Evolutionary conservation across 2,329 filamentous ascomycete genomes (phyloP), one percentile per base, ranked within the genome.

Genomic region (Fusarium nelsonii): DNA sequence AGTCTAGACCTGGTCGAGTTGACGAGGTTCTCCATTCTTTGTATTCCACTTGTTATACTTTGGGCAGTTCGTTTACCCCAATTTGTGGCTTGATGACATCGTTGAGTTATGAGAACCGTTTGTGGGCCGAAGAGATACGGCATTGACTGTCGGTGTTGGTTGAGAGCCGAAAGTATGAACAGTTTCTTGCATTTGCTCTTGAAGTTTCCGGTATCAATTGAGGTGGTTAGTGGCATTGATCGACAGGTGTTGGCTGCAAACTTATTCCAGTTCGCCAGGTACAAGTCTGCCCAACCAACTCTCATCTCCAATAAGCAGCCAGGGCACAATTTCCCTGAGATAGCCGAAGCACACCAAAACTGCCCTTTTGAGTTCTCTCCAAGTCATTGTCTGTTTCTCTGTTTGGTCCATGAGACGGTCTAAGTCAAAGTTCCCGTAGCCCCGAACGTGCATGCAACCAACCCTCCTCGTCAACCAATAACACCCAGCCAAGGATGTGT

Each of bases 1-100:
- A 45, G 39, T 58, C 59, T 41, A 64, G 59, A 50, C 60, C 51
- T 44, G 36, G 20, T 20, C 37, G 20, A 34, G 33, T 50, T 49
- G 37, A 43, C 43, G 44, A 63, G 18, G 23, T 58, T 44, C 58
- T 58, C 60, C 41, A 58, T 58, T 34, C 36, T 57, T 49, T 58
- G 32, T 45, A 50, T 63, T 44, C 59, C 60, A 64, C 60, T 63
- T 64, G 43, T 64, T 50, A 63, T 57, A 57, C 37, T 64, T 63
- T 63, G 40, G 20, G 34, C 30, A 41, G 34, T 46, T 23, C 15
- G 7, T 36, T 45, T 58, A 58, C 50, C 59, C 60, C 60, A 64
- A 58, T 12, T 14, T 50, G 50, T 64, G 60, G 59, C 58, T 63
- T 45, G 28, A 45, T 63, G 60, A 45, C 60, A 64, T 58, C 12